phyloP scores from a whole-genome alignment of 1,139 yeast genomes.

The Yamadazyma mexicana region DNA sequence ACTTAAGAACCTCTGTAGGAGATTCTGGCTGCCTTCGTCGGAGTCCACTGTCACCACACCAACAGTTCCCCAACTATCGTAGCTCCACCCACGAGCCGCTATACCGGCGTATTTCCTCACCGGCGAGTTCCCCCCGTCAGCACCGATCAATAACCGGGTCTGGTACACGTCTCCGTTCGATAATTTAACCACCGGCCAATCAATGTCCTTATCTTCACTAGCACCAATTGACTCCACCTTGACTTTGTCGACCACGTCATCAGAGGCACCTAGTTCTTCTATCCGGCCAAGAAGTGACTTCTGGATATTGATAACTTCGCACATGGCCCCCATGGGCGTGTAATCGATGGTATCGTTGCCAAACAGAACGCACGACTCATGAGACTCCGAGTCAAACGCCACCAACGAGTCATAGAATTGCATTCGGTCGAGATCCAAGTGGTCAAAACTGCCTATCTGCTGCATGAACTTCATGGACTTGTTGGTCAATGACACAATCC shows the following conservation, averaged over 20 bases:
- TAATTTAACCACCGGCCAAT: slow-evolving; percentile 79
- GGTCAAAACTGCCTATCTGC: slow-evolving; percentile 68
- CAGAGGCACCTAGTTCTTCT: slow-evolving; percentile 44
- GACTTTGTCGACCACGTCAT: slow-evolving; percentile 17
- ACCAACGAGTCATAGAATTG: slow-evolving; percentile 78
- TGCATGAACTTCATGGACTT: slow-evolving; percentile 67
- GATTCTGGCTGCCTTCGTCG: slow-evolving; percentile 67
- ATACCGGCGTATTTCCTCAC: slow-evolving; percentile 82
- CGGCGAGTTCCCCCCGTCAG: slow-evolving; percentile 95
- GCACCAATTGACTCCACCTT: slow-evolving; percentile 33
- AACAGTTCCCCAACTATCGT: slow-evolving; percentile 85
- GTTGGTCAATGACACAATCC: slow-evolving; percentile 87
- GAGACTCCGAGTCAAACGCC: slow-evolving; percentile 80
- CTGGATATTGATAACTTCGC: slow-evolving; percentile 84
- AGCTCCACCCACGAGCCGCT: slow-evolving; percentile 89
- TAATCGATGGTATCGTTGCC: slow-evolving; percentile 52
- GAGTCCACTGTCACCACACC: slow-evolving; percentile 78
- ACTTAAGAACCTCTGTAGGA: slow-evolving; percentile 92
- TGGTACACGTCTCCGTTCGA: slow-evolving; percentile 63
- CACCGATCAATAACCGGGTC: slow-evolving; percentile 83
- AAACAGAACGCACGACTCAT: slow-evolving; percentile 65
- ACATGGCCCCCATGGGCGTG: slow-evolving; percentile 70
- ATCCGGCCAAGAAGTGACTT: slow-evolving; percentile 60
- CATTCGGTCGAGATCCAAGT: slow-evolving; percentile 65
- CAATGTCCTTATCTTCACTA: slow-evolving; percentile 21